These are phyloP conservation scores for Podospora anserina DNA, from an alignment of 495 filamentous ascomycete genomes.

Conservation along the genomic window DNA sequence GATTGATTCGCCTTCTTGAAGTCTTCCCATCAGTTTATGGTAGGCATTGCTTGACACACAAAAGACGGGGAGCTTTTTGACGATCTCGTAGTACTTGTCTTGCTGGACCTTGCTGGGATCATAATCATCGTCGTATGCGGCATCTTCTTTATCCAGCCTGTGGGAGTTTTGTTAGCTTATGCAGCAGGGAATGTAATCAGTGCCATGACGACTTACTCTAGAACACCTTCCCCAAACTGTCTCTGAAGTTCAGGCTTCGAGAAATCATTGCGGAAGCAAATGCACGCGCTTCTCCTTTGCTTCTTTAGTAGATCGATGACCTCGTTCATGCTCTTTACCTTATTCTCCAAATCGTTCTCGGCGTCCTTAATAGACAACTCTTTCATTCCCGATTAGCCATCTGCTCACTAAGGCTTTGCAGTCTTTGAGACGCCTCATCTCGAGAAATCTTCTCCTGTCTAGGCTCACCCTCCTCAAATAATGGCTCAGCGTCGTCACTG, in stretches of 20 bases:
- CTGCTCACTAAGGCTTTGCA: conserved; percentile 1
- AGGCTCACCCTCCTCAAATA: too few species aligned
- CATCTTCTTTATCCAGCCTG: conserved; percentile 25
- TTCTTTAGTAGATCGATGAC: conserved; percentile 33
- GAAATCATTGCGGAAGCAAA: conserved; percentile 53
- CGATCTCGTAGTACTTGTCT: conserved; percentile 55
- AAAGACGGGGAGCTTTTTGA: conserved; percentile 55
- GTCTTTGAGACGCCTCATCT: too few species aligned
- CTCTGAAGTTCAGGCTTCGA: conserved; percentile 49
- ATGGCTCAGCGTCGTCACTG: too few species aligned
- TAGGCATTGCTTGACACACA: conserved; percentile 58
- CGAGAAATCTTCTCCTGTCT: too few species aligned
- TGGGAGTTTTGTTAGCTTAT: conserved; percentile 16
- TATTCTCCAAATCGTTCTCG: conserved; percentile 11
- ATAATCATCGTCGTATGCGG: conserved; percentile 12
- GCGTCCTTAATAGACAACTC: conserved; percentile 32
- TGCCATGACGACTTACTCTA: conserved; percentile 32
- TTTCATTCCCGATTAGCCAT: conserved; percentile 17
- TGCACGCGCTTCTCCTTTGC: conserved; percentile 41
- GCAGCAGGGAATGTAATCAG: neutral
- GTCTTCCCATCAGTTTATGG: conserved; percentile 55
- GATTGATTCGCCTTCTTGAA: conserved; percentile 37
- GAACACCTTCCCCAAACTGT: conserved; percentile 58
- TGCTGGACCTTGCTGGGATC: conserved; percentile 40
- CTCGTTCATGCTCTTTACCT: conserved; percentile 16